A percentile compares a stretch with the other conserved stretches of the same genome.
These are phyloP conservation scores for Trichoderma sp. DNA, from an alignment of 2,329 filamentous ascomycete genomes.

Conservation along the genomic window DNA sequence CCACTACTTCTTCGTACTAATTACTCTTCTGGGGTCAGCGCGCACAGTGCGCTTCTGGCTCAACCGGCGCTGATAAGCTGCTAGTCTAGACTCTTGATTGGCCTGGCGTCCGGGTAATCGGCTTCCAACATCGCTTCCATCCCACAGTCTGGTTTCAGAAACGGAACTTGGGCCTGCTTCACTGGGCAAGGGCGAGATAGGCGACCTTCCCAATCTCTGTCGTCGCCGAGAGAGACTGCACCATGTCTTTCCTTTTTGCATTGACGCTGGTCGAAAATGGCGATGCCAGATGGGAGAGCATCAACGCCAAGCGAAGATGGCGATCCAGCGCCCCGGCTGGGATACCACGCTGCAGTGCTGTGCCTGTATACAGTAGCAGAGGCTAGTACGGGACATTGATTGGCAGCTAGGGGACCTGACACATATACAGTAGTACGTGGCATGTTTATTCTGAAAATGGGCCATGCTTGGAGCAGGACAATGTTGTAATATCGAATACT, in stretches of 20 bases:
- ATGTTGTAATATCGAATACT: neutral
- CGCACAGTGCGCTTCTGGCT: neutral
- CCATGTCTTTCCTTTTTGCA: neutral
- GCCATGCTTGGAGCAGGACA: neutral
- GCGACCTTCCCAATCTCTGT: slow-evolving; percentile 13
- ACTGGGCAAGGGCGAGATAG: neutral
- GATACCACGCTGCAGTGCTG: too few species aligned
- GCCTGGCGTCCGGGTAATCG: slow-evolving; percentile 18
- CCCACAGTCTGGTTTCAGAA: slow-evolving; percentile 14
- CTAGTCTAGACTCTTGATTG: slow-evolving; percentile 13
- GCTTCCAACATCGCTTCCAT: slow-evolving; percentile 9
- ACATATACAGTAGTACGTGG: slow-evolving; percentile 13
- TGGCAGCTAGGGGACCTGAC: neutral
- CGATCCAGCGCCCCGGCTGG: neutral
- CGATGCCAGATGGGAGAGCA: neutral
- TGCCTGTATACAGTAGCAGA: neutral
- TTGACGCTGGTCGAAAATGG: neutral
- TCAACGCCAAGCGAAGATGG: neutral
- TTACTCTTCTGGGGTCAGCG: neutral
- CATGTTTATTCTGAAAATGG: neutral
- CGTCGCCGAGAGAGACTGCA: neutral
- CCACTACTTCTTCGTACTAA: too few species aligned
- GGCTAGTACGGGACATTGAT: neutral
- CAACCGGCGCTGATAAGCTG: slow-evolving; percentile 7
- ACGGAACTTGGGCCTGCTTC: slow-evolving; percentile 11